Evolutionary conservation across 2,329 filamentous ascomycete genomes (phyloP), one percentile per base, ranked within the genome.

Genomic region (Hymenoscyphus fraxineus): DNA sequence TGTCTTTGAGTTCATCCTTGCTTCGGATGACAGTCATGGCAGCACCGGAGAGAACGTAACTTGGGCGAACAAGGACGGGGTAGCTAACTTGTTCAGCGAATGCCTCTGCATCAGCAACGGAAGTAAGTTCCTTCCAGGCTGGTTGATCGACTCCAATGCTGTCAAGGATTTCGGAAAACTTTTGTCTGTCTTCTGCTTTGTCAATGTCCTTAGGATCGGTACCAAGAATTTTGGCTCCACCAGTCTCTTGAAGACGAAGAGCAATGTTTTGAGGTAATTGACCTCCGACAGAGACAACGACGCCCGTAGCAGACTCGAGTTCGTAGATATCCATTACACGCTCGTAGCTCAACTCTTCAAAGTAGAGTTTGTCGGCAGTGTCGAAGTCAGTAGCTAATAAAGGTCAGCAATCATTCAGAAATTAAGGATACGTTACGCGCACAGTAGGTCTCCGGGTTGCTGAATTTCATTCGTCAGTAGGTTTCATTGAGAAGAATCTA

Each of bases 291-390:
- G 93, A 97, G 7, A 98, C 94, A 3, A 98, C 93, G 32, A 98
- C 92, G 72, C 93, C 94, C 62, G 83, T 87, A 6, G 93, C 88
- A 65, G 82, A 82, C 79, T 98, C 95, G 16, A 98, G 85, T 78
- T 98, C 95, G 77, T 97, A 97, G 70, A 98, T 98, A 77, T 99
- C 95, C 92, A 98, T 96, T 10, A 98, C 94, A 75, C 94, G 89
- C 81, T 98, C 95, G 76, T 97, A 98, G 78, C 90, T 95, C 62
- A 98, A 80, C 79, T 99, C 95, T 73, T 98, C 95, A 69, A 99
- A 99, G 80, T 98, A 99, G 5, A 99, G 85, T 73, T 88, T 92
- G 73, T 98, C 94, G 9, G 93, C 92, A 10, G 86, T 87, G 72
- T 99, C 95, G 76, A 89, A 94, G 78, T 98, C 95, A 0, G 94